Evolutionary conservation across 345 rosid species (phyloP), one percentile per base, ranked within the genome.

Genomic region (Hibiscus trionum): DNA sequence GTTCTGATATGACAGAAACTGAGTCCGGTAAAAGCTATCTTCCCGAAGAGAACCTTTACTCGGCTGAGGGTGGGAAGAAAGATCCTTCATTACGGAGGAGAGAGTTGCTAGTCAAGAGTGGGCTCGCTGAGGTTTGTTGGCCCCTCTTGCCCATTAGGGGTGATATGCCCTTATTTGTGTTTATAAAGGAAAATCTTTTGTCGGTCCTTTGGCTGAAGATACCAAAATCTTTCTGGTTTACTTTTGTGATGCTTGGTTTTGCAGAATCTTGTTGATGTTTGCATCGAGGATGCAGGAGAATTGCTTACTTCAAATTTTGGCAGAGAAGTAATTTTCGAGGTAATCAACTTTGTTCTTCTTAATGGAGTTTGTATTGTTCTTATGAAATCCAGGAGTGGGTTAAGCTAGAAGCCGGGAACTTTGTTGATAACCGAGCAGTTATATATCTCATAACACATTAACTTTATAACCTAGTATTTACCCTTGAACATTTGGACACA

Each of bases 71-170:
- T 26, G 62, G 62, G 62, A 59, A 59, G 62, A 59, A 59, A 7
- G 62, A 59, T 59, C 62, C 62, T 59, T 26, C 8, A 3, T 26
- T 59, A 26, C 27, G 62, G 62, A 59, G 62, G 62, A 59, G 62
- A 15, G 62, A 59, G 35, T 59, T 59, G 37, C 62, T 59, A 26
- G 35, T 59, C 35, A 26, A 26, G n/a, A 59, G 62, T 59, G 62
- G 62, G 61, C 61, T 58, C 27, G 61, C 61, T 24, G 61, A 58
- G 99, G 99, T 93, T 62, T 71, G 83, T 81, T 75, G 29, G 42
- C 72, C 49, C 5, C 4, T 12, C 17, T 66, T 46, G 19, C 61
- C 35, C 44, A 8, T 35, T 5, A 0, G 61, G 29, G 17, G 42
- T 31, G 70, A 37, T 61, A 37, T 52, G 53, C 60, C 21, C 16